phyloP scores from a whole-genome alignment of 192 early-diverging fungal species.

The Haplosporangium gracile region DNA sequence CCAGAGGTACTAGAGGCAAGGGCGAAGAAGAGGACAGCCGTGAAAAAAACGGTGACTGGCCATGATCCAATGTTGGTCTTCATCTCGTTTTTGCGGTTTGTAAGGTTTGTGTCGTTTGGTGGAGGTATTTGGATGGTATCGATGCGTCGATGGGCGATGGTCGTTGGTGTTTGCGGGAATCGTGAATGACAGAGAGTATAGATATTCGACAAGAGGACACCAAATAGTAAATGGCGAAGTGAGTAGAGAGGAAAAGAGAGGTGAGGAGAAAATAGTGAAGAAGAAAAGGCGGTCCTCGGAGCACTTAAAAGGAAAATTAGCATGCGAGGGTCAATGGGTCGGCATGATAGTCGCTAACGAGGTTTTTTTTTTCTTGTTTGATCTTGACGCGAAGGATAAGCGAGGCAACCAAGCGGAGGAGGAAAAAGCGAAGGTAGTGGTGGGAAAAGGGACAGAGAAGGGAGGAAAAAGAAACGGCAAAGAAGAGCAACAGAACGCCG shows the following conservation, averaged over 20 bases:
- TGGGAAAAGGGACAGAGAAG: too few relatives aligned
- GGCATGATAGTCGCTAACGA: too few relatives aligned
- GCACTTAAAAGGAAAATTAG: background rate
- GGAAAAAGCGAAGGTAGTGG: background rate
- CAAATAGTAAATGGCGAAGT: too few relatives aligned
- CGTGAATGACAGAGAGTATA: background rate
- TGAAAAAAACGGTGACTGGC: background rate
- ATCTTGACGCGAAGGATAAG: too few relatives aligned
- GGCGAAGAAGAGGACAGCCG: background rate
- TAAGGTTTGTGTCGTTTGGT: background rate
- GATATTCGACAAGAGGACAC: too few relatives aligned
- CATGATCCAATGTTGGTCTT: background rate
- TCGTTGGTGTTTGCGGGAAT: background rate
- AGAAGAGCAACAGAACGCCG: background rate
- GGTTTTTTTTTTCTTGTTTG: too few relatives aligned
- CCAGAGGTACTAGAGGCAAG: constrained; percentile 11
- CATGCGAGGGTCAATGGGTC: too few relatives aligned
- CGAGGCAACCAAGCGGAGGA: background rate
- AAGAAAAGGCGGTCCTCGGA: background rate
- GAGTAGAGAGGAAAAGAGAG: background rate
- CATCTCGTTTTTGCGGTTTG: background rate
- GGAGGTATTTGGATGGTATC: background rate
- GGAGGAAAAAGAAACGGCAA: too few relatives aligned
- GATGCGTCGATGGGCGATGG: background rate
- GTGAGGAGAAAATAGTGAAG: background rate